Percentiles rank a stretch among this genome's conserved stretches.
Evolutionary conservation across 768 basidiomycete species (phyloP).

Genomic region (Tricholomella constricta): DNA sequence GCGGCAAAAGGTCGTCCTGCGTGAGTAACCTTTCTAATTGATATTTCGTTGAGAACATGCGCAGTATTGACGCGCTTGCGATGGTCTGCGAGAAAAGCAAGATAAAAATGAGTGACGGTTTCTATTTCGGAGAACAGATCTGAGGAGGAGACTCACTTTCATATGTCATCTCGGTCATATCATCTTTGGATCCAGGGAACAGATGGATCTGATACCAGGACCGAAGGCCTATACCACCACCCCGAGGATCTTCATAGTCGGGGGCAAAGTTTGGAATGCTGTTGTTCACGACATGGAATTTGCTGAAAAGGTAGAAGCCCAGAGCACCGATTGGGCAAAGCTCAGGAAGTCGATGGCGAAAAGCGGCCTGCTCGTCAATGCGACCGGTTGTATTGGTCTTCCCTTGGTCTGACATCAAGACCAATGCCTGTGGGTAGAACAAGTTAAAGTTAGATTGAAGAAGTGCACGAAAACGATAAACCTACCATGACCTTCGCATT

Average conservation of each 20-base stretch:
- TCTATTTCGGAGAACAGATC: neutral
- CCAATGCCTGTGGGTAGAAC: too few relatives aligned
- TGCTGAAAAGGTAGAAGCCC: constrained; percentile 7
- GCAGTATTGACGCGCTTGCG: constrained; percentile 20
- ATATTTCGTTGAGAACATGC: constrained; percentile 24
- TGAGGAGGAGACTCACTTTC: constrained; percentile 28
- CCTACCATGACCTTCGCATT: too few relatives aligned
- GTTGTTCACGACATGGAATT: constrained; percentile 26
- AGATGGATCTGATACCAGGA: constrained; percentile 23
- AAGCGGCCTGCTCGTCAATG: constrained; percentile 26
- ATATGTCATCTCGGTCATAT: constrained; percentile 27
- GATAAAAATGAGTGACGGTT: neutral
- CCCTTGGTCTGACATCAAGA: too few relatives aligned
- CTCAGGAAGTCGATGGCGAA: constrained; percentile 24
- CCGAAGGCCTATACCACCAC: constrained; percentile 21
- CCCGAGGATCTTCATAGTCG: constrained; percentile 7
- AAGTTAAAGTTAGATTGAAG: too few relatives aligned
- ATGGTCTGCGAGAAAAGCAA: constrained; percentile 24
- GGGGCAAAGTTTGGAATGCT: constrained; percentile 14
- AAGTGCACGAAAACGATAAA: too few relatives aligned
- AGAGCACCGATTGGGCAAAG: constrained; percentile 20
- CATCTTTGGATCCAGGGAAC: neutral
- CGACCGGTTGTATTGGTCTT: too few relatives aligned
- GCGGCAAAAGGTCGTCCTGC: constrained; percentile 20
- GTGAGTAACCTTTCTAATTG: constrained; percentile 8